phyloP scores from a whole-genome alignment of 2,329 filamentous ascomycete species.

The Domatiomyces globalis region DNA sequence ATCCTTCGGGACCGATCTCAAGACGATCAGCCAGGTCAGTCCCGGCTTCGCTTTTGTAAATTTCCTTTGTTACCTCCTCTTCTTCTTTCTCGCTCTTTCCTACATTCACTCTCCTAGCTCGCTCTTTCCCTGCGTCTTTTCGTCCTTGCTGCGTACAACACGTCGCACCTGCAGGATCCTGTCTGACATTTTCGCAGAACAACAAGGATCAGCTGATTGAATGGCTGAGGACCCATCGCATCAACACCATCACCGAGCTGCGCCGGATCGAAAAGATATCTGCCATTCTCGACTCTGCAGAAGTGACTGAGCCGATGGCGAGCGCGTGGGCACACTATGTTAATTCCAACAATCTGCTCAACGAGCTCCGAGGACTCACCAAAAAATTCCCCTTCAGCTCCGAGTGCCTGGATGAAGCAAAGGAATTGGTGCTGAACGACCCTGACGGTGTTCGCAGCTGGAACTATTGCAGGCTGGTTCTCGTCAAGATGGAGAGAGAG shows the following conservation, averaged over 20 bases:
- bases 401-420: slow-evolving; percentile 51
- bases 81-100: slow-evolving; percentile 4
- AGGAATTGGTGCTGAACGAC: slow-evolving; percentile 48
- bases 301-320: slow-evolving; percentile 54
- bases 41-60: slow-evolving; percentile 20
- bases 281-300: slow-evolving; percentile 42
- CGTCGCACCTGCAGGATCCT: not conserved
- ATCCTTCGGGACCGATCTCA: slow-evolving; percentile 8
- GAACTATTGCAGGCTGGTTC: slow-evolving; percentile 62
- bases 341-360: slow-evolving; percentile 53
- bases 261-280: slow-evolving; percentile 57
- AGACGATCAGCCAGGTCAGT: slow-evolving; percentile 19
- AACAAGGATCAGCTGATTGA: slow-evolving; percentile 45
- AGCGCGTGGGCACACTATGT: slow-evolving; percentile 60
- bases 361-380: slow-evolving; percentile 55
- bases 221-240: slow-evolving; percentile 49
- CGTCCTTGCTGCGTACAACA: not conserved
- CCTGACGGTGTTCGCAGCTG: slow-evolving; percentile 55
- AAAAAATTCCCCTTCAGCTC: slow-evolving; percentile 53
- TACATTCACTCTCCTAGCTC: slow-evolving; percentile 4
- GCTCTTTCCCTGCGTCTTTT: slow-evolving; percentile 1
- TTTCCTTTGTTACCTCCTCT: slow-evolving; percentile 15
- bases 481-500: slow-evolving; percentile 52
- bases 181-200: slow-evolving; percentile 21
- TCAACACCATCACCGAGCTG: slow-evolving; percentile 60